Percentiles rank a stretch among this genome's conserved stretches.
phyloP scores from a whole-genome alignment of 768 basidiomycete species.

The Lyophyllum atratum region DNA sequence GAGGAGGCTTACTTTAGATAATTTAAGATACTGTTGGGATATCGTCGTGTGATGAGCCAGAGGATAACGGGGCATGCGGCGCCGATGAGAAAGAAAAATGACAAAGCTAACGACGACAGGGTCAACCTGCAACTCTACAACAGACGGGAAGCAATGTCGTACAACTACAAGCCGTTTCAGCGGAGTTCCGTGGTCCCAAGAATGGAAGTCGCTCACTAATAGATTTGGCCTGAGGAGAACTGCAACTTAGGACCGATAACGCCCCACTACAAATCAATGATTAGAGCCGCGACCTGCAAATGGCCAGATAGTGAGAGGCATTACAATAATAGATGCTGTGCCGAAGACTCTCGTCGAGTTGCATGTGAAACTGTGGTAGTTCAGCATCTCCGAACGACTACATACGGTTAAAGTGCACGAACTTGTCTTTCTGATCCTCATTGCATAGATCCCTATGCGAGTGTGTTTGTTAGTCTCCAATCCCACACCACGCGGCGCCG shows the following conservation, averaged over 20 bases:
- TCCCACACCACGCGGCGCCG: neutral
- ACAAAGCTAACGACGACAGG: constrained; percentile 39
- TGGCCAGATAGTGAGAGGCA: constrained; percentile 16
- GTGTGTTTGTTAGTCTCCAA: neutral
- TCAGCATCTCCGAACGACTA: neutral
- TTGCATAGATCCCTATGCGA: constrained; percentile 47
- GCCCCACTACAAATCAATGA: constrained; percentile 47
- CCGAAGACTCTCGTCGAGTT: constrained; percentile 52
- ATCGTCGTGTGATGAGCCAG: constrained; percentile 62
- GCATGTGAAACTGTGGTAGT: constrained; percentile 47
- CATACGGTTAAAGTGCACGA: neutral
- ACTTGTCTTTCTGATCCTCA: constrained; percentile 44
- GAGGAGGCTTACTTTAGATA: constrained; percentile 60
- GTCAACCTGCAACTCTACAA: neutral
- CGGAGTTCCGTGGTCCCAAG: no score
- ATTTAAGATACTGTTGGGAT: constrained; percentile 62
- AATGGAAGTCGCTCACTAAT: constrained; percentile 47
- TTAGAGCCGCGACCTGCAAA: constrained; percentile 2
- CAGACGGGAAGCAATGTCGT: neutral
- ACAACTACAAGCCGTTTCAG: neutral
- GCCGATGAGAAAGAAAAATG: constrained; percentile 77
- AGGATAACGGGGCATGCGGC: constrained; percentile 62
- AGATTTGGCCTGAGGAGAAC: constrained; percentile 58
- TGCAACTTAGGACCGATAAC: constrained; percentile 64
- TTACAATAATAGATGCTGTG: constrained; percentile 59